Base-by-base conservation (phyloP, 257 asterid genomes). In the Scutellaria galericulata region DNA sequence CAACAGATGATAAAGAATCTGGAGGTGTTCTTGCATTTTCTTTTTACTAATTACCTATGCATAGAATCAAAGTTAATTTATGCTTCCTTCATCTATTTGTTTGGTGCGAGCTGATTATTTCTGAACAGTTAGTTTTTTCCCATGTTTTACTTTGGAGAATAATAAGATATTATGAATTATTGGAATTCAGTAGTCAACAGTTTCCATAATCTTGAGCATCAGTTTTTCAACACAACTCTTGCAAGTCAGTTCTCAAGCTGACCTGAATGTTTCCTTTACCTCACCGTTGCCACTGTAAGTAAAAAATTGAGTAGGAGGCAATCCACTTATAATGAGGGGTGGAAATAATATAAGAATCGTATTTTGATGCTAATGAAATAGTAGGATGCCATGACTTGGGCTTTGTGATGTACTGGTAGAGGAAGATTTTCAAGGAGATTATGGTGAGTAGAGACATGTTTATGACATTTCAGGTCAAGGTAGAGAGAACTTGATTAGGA, bases 1-100 rank as follows among this genome's bases (percentile, higher is more conserved):
- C 91, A 90, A 83, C 99, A 95, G 75, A 95, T 95, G 99, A 87
- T 95, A 58, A 88, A 82, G 81, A 95, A 95, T 79, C 86, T 95
- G 83, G 99, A 95, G 99, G 99, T 95, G 85, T 44, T 61, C 20
- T 60, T 67, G 48, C 70, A n/a, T 62, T 60, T 54, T 76, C 45
- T 54, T 55, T 68, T 57, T 65, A 42, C 10, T 31, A 45, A 31
- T 64, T 50, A 64, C 53, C 52, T 66, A 60, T 42, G 46, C 56
- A 27, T 61, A 46, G 60, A 37, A 53, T 46, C 63, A 40, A 70
- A 58, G 47, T 64, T 53, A 47, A 59, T 66, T 46, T 41, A 50
- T 68, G 71, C 55, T 59, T 64, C 68, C 47, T 64, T 14, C 15
- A n/a, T 55, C 24, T 27, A 50, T 56, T 27, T 57, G 42, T 68